Conservation (phyloP, 176 grass and related monocot genomes). For the Carex cristatella region DNA sequence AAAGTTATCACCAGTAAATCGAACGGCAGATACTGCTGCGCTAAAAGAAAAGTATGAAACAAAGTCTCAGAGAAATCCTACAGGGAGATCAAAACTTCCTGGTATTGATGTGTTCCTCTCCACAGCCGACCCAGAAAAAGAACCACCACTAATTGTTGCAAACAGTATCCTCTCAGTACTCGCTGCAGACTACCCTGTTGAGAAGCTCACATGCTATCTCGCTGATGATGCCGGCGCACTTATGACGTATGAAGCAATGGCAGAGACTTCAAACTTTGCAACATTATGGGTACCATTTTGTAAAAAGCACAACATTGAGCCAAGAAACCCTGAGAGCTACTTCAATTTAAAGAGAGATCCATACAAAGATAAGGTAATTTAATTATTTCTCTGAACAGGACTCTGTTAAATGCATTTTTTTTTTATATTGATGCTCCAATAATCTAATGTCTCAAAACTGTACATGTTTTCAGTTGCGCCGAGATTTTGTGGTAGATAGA, state of each 20-base stretch:
- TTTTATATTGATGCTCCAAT: neutral
- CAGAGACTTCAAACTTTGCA: conserved; percentile 2
- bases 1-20: conserved; percentile 13
- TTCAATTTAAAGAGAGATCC: conserved; percentile 22
- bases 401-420: neutral
- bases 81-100: conserved; percentile 5
- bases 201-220: conserved; percentile 16
- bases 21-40: neutral
- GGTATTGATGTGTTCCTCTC: conserved; percentile 4
- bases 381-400: neutral
- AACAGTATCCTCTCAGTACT: conserved; percentile 3
- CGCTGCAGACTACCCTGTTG: neutral
- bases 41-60: conserved; percentile 9
- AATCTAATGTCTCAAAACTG: neutral
- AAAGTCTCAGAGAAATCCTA: conserved; percentile 7
- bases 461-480: neutral
- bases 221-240: neutral
- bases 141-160: conserved; percentile 19
- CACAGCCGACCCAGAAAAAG: neutral
- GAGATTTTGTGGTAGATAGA: conserved; percentile 22
- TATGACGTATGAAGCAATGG: conserved; percentile 10
- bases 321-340: conserved; percentile 13
- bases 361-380: conserved; percentile 9
- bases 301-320: conserved; percentile 13
- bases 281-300: conserved; percentile 14